Base-by-base conservation (phyloP, 805 yeast species). In the Hanseniaspora pseudoguilliermondii region DNA sequence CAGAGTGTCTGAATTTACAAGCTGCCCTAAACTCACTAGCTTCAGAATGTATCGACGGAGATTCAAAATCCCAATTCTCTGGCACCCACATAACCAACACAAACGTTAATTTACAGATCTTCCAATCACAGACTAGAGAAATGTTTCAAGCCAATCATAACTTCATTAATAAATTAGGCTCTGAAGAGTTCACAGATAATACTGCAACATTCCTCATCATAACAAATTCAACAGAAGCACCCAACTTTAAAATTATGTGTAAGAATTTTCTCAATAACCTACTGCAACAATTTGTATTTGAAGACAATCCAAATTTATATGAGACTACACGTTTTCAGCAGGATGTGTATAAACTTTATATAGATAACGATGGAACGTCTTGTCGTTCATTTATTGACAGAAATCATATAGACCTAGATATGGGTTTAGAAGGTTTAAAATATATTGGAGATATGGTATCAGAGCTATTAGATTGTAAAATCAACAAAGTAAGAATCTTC, bases 241-340 rank as follows among this genome's bases (percentile, higher is more conserved):
- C 56, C 10, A 53, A 53, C 23, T 32, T 46, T 7, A 53, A 53
- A 46, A 53, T 53, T 42, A 42, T 53, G 46, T 29, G 48, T 23
- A 53, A 53, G 36, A 53, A 53, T 27, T 27, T 53, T 3, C 40
- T 53, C 11, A 53, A 53, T 34, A 53, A 46, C 38, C 20, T 53
- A 8, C 47, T 53, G 4, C 56, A 53, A 23, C 56, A 53, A 23
- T 46, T 53, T 29, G 56, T 53, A 1, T 53, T 53, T 21, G 48
- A 32, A 8, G 38, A 53, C 23, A 38, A 46, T 34, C 34, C 32
- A 9, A 39, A 20, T 8, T 11, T 39, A 13, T 38, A 46, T 25
- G n/a, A 23, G 38, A 25, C 49, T 3, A 32, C 34, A 11, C 38
- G 38, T 11, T 46, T 46, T 20, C 10, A 34, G 16, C 35, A 46